A percentile compares a stretch with the other conserved stretches of the same genome.
Evolutionary conservation across 2,329 filamentous ascomycete species (phyloP).

Genomic region (Verticillium nubilum): DNA sequence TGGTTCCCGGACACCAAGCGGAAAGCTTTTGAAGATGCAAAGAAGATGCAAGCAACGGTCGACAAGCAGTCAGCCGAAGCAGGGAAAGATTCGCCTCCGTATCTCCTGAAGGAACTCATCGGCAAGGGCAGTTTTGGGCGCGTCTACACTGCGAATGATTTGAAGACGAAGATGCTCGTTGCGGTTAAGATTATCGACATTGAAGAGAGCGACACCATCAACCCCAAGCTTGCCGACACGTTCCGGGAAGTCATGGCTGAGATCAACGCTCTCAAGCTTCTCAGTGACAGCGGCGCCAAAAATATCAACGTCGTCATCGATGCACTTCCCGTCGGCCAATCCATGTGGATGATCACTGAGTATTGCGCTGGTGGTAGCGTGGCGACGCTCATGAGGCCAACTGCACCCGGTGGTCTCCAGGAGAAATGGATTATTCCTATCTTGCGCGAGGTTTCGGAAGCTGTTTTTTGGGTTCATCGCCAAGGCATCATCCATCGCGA

Average conservation of each 20-base stretch:
- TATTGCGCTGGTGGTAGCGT: slow-evolving; percentile 83
- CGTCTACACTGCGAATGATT: slow-evolving; percentile 60
- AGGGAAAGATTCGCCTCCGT: slow-evolving; percentile 57
- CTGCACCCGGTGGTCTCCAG: slow-evolving; percentile 56
- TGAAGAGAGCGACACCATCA: slow-evolving; percentile 66
- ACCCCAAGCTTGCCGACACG: slow-evolving; percentile 60
- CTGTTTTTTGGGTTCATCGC: slow-evolving; percentile 61
- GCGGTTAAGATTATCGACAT: slow-evolving; percentile 83
- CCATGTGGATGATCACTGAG: slow-evolving; percentile 85
- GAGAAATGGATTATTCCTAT: slow-evolving; percentile 68
- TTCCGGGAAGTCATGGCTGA: slow-evolving; percentile 67
- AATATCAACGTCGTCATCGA: slow-evolving; percentile 82
- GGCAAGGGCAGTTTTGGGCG: slow-evolving; percentile 71
- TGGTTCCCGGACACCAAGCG: slow-evolving; percentile 44
- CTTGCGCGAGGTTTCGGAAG: slow-evolving; percentile 59
- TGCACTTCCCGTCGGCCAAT: slow-evolving; percentile 68
- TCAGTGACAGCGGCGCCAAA: slow-evolving; percentile 67
- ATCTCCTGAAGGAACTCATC: slow-evolving; percentile 66
- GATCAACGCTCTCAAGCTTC: slow-evolving; percentile 62
- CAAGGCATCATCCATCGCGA: slow-evolving; percentile 67
- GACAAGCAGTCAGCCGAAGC: slow-evolving; percentile 55
- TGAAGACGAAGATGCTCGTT: slow-evolving; percentile 48
- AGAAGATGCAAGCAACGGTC: slow-evolving; percentile 62
- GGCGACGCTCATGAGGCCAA: slow-evolving; percentile 66
- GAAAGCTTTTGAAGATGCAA: slow-evolving; percentile 63